phyloP scores from a whole-genome alignment of 352 stramenopile species.

The Phytophthora pistaciae region DNA sequence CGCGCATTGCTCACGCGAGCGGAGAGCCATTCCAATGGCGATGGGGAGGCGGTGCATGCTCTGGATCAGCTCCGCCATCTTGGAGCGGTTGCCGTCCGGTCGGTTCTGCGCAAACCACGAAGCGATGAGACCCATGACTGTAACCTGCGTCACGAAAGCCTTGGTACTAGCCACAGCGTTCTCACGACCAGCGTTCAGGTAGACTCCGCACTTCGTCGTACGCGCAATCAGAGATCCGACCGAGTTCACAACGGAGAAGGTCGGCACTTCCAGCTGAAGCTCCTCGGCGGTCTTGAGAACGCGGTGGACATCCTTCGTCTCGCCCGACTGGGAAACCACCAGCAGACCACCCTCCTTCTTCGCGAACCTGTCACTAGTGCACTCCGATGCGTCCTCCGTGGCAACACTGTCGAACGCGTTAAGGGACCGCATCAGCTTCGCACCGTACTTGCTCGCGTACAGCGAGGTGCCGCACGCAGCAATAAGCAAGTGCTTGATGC shows the following conservation, averaged over 20 bases:
- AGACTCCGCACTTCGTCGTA: conserved; percentile 95
- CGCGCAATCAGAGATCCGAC: conserved; percentile 98
- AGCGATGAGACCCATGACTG: conserved; percentile 91
- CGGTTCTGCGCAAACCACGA: conserved; percentile 94
- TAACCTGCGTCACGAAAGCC: conserved; percentile 98
- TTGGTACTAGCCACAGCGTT: conserved; percentile 99
- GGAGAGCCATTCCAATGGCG: conserved; percentile 97
- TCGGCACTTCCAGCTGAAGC: conserved; percentile 68
- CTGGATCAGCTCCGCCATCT: conserved; percentile 93
- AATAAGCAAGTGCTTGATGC: conserved; percentile 96
- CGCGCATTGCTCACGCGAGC: conserved; percentile 92
- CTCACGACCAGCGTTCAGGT: conserved; percentile 98
- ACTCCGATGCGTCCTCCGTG: conserved; percentile 94
- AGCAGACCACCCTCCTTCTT: conserved; percentile 92
- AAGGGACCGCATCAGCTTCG: conserved; percentile 98
- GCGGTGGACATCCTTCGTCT: conserved; percentile 98
- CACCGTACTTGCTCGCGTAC: conserved; percentile 96
- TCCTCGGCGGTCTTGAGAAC: conserved; percentile 93
- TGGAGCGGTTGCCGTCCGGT: conserved; percentile 80
- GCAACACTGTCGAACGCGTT: conserved; percentile 94
- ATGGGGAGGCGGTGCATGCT: conserved; percentile 97
- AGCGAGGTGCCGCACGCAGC: conserved; percentile 96
- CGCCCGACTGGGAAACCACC: conserved; percentile 97
- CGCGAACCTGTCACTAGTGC: conserved; percentile 89
- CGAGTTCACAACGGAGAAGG: conserved; percentile 97